Percentiles rank a stretch among this genome's conserved stretches.
These are phyloP conservation scores for Suhomyces ambrosiae DNA, from an alignment of 1,139 yeast species.

Conservation along the genomic window DNA sequence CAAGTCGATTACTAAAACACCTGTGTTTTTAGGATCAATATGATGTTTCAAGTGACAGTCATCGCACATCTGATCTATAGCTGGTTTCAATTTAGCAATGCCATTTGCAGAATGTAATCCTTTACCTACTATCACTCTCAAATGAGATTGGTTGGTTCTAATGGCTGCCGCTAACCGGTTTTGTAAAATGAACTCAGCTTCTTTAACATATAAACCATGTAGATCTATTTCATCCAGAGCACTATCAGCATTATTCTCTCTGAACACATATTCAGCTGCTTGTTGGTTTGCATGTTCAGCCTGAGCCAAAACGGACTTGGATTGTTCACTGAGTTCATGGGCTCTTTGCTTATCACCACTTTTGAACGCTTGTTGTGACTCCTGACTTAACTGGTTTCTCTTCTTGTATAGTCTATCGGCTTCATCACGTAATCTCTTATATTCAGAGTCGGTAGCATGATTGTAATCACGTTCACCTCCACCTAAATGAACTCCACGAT, in stretches of 20 bases:
- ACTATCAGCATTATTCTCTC: conserved; percentile 85
- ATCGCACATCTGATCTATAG: conserved; percentile 74
- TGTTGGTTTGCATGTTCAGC: conserved; percentile 73
- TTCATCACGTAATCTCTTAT: conserved; percentile 60
- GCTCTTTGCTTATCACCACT: conserved; percentile 75
- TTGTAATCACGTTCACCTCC: conserved; percentile 59
- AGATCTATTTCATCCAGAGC: conserved; percentile 85
- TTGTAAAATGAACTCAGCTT: conserved; percentile 78
- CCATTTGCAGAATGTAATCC: conserved; percentile 84
- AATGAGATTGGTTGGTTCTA: conserved; percentile 55
- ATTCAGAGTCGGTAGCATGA: conserved; percentile 70
- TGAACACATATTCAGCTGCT: conserved; percentile 91
- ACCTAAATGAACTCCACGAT: conserved; percentile 43
- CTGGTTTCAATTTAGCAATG: conserved; percentile 87
- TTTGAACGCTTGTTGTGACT: conserved; percentile 78
- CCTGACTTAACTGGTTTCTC: conserved; percentile 55
- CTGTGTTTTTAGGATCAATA: conserved; percentile 71
- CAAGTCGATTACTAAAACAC: conserved; percentile 76
- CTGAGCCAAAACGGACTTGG: conserved; percentile 57
- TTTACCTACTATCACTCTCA: conserved; percentile 87
- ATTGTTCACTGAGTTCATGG: conserved; percentile 67
- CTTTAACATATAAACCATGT: conserved; percentile 89
- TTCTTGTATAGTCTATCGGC: conserved; percentile 70
- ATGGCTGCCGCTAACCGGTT: conserved; percentile 70
- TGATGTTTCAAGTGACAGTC: conserved; percentile 63